Conservation (phyloP, 2,329 filamentous ascomycete genomes). For the Pyricularia sp. region DNA sequence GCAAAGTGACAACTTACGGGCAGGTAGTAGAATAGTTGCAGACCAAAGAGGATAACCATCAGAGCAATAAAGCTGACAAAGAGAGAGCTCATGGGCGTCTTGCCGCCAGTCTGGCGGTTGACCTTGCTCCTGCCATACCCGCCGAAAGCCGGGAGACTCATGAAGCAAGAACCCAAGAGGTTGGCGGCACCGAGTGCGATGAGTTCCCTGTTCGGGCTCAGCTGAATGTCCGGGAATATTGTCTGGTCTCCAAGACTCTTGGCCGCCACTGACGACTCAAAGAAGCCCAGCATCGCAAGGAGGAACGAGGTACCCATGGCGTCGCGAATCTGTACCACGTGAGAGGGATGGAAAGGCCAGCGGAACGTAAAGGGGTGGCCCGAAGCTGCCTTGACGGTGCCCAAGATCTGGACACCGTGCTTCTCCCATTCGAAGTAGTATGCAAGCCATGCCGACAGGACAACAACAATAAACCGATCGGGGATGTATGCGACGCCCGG, state of each 20-base stretch:
- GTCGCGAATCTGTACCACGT: slow-evolving; percentile 75
- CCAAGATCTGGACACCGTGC: slow-evolving; percentile 74
- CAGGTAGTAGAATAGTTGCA: slow-evolving; percentile 91
- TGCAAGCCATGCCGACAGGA: slow-evolving; percentile 71
- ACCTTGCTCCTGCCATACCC: slow-evolving; percentile 95
- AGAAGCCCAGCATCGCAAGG: slow-evolving; percentile 94
- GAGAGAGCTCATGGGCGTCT: slow-evolving; percentile 88
- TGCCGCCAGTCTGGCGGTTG: slow-evolving; percentile 83
- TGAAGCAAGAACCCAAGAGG: slow-evolving; percentile 83
- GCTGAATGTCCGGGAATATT: slow-evolving; percentile 66
- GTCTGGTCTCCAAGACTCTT: slow-evolving; percentile 71
- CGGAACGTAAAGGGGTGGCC: slow-evolving; percentile 70
- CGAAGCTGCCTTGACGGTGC: slow-evolving; percentile 64
- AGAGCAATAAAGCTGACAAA: slow-evolving; percentile 77
- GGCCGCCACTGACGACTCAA: slow-evolving; percentile 92
- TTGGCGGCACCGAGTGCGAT: slow-evolving; percentile 88
- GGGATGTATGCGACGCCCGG: slow-evolving; percentile 80
- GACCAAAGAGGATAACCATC: slow-evolving; percentile 67
- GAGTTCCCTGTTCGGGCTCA: slow-evolving; percentile 88
- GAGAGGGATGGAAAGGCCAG: slow-evolving; percentile 70
- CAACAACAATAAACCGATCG: slow-evolving; percentile 83
- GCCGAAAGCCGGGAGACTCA: slow-evolving; percentile 87
- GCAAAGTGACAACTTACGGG: slow-evolving; percentile 52
- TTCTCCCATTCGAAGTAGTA: slow-evolving; percentile 70
- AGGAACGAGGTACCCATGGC: slow-evolving; percentile 87